These are phyloP conservation scores for Pseudogymnoascus sp. DNA, from an alignment of 2,329 filamentous ascomycete species.

Conservation along the genomic window DNA sequence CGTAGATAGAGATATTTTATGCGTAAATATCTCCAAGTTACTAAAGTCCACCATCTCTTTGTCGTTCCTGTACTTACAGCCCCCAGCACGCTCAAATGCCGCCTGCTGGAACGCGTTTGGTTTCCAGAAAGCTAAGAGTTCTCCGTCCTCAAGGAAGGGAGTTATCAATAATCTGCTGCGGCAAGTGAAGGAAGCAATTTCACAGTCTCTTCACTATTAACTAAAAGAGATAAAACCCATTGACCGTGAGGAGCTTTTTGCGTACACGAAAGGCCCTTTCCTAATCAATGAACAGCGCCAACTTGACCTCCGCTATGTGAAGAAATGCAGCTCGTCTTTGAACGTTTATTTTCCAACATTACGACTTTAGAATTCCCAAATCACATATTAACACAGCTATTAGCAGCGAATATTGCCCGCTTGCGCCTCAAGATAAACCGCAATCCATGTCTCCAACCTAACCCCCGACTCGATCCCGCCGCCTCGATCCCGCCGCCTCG, in stretches of 20 bases:
- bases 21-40: no score
- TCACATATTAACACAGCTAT: no score
- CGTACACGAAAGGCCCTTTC: conserved; percentile 32
- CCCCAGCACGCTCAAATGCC: neutral
- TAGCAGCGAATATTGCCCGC: no score
- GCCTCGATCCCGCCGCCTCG: no score
- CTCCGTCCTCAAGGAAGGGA: neutral
- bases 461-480: no score
- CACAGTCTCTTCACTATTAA: neutral
- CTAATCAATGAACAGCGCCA: conserved; percentile 32
- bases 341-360: conserved; percentile 28
- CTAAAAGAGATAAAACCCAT: neutral
- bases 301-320: conserved; percentile 30
- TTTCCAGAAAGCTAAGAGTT: neutral
- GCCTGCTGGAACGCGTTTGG: neutral
- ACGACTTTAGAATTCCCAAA: no score
- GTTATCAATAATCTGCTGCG: neutral
- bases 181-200: neutral
- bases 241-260: neutral
- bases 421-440: no score
- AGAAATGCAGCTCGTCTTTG: no score
- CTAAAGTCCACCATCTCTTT: no score
- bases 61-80: neutral
- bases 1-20: no score
- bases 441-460: no score